These are phyloP conservation scores for Fragilariopsis cylindrus DNA, from an alignment of 108 stramenopile genomes.

Conservation along the genomic window DNA sequence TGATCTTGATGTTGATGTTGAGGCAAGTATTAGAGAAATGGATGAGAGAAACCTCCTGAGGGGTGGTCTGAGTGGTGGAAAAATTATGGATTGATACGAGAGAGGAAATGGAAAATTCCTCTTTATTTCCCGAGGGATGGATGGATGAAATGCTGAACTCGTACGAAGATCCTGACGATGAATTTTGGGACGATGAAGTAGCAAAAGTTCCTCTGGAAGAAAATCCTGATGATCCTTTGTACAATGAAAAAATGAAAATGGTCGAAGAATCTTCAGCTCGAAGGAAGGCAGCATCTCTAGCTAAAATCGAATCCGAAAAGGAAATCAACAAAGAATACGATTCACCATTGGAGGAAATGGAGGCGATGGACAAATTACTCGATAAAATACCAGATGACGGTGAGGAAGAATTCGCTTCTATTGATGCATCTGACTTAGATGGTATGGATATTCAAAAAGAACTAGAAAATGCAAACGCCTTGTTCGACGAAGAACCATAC, in stretches of 20 bases:
- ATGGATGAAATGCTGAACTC: background rate
- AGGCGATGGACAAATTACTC: slow-evolving; percentile 29
- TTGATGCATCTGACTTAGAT: slow-evolving; percentile 54
- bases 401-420: slow-evolving; percentile 7
- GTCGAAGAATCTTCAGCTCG: slow-evolving; percentile 38
- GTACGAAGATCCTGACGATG: background rate
- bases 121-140: slow-evolving; percentile 9
- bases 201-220: slow-evolving; percentile 33
- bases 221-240: slow-evolving; percentile 47
- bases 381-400: slow-evolving; percentile 15
- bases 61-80: slow-evolving; percentile 25
- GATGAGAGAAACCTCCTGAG: slow-evolving; percentile 10
- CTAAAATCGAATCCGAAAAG: slow-evolving; percentile 32
- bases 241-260: slow-evolving; percentile 37
- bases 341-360: slow-evolving; percentile 34
- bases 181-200: slow-evolving; percentile 12
- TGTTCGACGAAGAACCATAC: slow-evolving; percentile 66
- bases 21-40: slow-evolving; percentile 29
- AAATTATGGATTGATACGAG: slow-evolving; percentile 7
- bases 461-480: slow-evolving; percentile 39
- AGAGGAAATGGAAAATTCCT: slow-evolving; percentile 12
- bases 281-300: slow-evolving; percentile 12
- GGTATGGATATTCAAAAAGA: slow-evolving; percentile 52
- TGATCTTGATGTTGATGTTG: slow-evolving; percentile 20
- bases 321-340: slow-evolving; percentile 26